A percentile compares a stretch with the other conserved stretches of the same genome.
Conservation (phyloP, 2,329 filamentous ascomycete genomes). For the Colletotrichum sp. region DNA sequence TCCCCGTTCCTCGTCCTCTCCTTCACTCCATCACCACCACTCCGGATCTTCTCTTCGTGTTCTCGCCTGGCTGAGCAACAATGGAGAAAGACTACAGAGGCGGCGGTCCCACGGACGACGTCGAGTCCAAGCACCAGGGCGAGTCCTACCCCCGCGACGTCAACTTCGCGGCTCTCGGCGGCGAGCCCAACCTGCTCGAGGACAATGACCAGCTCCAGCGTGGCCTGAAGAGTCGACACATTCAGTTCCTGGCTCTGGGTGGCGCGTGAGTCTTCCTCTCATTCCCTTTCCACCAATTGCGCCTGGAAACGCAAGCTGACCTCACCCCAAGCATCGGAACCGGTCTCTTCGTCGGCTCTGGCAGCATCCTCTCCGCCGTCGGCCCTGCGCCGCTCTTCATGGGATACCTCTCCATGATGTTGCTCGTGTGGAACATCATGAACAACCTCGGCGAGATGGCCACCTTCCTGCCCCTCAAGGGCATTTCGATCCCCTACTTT, state of each 20-base stretch:
- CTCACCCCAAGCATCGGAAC: slow-evolving; percentile 57
- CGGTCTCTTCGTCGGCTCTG: slow-evolving; percentile 68
- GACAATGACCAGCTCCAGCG: slow-evolving; percentile 54
- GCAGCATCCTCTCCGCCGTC: slow-evolving; percentile 56
- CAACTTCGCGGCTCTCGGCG: slow-evolving; percentile 24
- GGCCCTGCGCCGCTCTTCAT: slow-evolving; percentile 74
- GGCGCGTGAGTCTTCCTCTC: slow-evolving; percentile 37
- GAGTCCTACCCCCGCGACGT: slow-evolving; percentile 21
- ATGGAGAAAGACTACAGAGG: slow-evolving; percentile 19
- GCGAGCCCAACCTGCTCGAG: slow-evolving; percentile 36
- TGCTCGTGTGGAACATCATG: slow-evolving; percentile 59
- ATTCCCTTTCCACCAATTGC: background rate
- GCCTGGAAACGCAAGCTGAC: background rate
- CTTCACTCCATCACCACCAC: background rate
- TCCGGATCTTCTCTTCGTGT: background rate
- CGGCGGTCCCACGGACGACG: slow-evolving; percentile 14
- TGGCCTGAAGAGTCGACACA: slow-evolving; percentile 64
- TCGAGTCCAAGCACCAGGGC: slow-evolving; percentile 26
- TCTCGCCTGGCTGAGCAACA: background rate
- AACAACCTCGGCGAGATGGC: slow-evolving; percentile 61
- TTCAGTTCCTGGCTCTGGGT: slow-evolving; percentile 64
- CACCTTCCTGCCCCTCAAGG: slow-evolving; percentile 58
- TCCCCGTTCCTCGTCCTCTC: background rate
- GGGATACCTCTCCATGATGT: slow-evolving; percentile 65
- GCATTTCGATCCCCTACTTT: slow-evolving; percentile 62